phyloP scores from a whole-genome alignment of 2,329 filamentous ascomycete genomes.

The Ambrosiella beaveri region DNA sequence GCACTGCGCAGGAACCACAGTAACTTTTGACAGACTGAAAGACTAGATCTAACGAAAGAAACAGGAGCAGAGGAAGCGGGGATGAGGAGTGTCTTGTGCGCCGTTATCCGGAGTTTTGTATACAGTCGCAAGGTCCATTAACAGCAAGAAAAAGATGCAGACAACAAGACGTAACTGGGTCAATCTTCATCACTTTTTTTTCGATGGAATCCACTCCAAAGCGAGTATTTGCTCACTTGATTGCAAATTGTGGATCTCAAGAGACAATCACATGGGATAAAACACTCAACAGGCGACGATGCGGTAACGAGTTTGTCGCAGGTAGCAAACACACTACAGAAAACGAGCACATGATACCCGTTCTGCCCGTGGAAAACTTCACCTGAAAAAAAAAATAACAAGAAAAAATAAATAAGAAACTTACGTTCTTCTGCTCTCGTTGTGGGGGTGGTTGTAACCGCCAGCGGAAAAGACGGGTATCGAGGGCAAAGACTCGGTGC shows the following conservation, averaged over 20 bases:
- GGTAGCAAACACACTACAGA: background rate
- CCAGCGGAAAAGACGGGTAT: slow-evolving; percentile 9
- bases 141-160: background rate
- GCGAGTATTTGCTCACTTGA: background rate
- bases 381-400: background rate
- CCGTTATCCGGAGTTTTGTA: background rate
- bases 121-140: background rate
- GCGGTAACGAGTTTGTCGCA: background rate
- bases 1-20: background rate
- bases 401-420: background rate
- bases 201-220: background rate
- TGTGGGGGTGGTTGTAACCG: slow-evolving; percentile 3
- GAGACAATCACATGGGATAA: background rate
- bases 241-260: background rate
- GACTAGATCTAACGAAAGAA: background rate
- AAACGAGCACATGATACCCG: too few species aligned
- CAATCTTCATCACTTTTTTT: background rate
- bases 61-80: background rate
- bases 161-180: background rate
- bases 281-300: background rate
- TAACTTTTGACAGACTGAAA: background rate
- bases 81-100: background rate
- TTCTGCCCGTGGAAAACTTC: background rate
- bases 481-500: slow-evolving; percentile 10
- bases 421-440: slow-evolving; percentile 10